Evolutionary conservation across 2,329 filamentous ascomycete genomes (phyloP), one percentile per base, ranked within the genome.

Genomic region (Aurifilum marmelostoma): DNA sequence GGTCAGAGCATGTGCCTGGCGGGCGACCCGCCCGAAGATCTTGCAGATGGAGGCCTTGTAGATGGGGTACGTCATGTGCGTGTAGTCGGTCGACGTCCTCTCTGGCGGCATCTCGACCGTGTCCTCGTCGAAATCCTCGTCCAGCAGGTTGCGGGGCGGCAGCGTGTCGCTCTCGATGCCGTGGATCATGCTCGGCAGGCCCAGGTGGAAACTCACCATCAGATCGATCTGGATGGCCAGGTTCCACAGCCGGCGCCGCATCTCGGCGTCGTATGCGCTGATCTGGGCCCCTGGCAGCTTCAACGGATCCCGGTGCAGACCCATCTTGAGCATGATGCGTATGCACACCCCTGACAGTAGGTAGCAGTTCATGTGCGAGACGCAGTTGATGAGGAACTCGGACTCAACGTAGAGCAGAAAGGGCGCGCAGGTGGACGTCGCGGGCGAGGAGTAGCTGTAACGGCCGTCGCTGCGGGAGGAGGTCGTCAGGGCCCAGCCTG

Each of bases 131-230:
- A 92, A 90, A 74, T 92, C 89, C 41, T 88, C 85, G 75, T 92
- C 90, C 65, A 86, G 82, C 41, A 92, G 76, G 75, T 92, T 91
- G 41, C 83, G 81, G 21, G 89, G 89, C 27, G 88, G 76, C 1
- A 82, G 79, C 0, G 88, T 90, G 74, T 92, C 90, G 61, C 84
- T 87, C 70, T 91, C 89, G 47, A 89, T 85, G 32, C 84, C 82
- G 68, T 88, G 83, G 59, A 91, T 82, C 87, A 91, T 69, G 12
- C 60, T 67, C 2, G 90, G 90, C 66, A 92, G 80, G 2, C 90
- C 90, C 70, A 91, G 83, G 74, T 92, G 89, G 74, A 91, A 91
- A 1, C 88, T 87, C 34, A 89, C 87, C 4, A 92, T 77, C 2
- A 89, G 77, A 74, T 92, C 90, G 61, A 91, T 82, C 74, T 90